These are phyloP conservation scores for Xanthoceras sorbifolium DNA, from an alignment of 345 rosid genomes.

Conservation along the genomic window DNA sequence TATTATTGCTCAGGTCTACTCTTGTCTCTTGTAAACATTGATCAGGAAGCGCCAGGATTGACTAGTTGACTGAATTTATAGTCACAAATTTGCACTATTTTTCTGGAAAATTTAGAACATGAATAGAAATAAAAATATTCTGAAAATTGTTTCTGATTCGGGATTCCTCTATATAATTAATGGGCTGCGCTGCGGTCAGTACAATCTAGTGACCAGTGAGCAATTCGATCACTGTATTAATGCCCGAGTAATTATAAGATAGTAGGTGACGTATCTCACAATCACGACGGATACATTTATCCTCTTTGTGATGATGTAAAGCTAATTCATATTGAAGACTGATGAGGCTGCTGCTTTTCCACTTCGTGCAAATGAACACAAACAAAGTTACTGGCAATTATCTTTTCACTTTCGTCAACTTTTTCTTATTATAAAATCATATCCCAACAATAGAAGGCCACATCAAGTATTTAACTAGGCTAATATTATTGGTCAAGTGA, in stretches of 20 bases:
- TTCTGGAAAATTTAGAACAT: background rate
- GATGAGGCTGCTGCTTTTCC: background rate
- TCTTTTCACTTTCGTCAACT: conserved; percentile 2
- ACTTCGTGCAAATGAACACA: background rate
- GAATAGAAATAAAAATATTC: no score
- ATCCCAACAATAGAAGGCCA: background rate
- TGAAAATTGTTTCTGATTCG: no score
- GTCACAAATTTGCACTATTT: background rate
- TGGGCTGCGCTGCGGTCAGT: background rate
- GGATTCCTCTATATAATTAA: no score
- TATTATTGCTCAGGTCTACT: background rate
- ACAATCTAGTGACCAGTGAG: no score
- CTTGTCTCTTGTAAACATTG: no score
- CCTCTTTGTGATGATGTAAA: background rate
- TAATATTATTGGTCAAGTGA: background rate
- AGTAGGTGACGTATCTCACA: background rate
- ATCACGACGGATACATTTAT: no score
- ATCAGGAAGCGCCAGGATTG: background rate
- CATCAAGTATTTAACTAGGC: background rate
- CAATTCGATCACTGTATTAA: no score
- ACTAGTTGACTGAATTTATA: background rate
- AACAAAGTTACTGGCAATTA: background rate
- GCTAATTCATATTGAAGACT: background rate
- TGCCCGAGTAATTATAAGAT: background rate
- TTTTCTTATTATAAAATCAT: background rate